Percentiles rank a stretch among this genome's conserved stretches.
Evolutionary conservation across 2,329 filamentous ascomycete genomes (phyloP).

Genomic region (Helotiales sp.): DNA sequence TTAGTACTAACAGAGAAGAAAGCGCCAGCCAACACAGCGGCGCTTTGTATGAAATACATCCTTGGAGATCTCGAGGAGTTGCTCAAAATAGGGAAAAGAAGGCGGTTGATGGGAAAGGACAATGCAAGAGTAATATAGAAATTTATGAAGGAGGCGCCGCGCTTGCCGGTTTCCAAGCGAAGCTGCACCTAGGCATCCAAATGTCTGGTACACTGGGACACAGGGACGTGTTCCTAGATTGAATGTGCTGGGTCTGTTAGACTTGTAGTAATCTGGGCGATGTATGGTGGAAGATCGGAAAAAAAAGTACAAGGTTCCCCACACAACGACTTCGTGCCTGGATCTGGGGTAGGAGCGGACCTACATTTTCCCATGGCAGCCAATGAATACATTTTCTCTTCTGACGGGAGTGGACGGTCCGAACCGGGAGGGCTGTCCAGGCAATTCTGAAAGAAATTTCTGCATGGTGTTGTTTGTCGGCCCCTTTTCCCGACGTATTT

Average conservation of each 20-base stretch:
- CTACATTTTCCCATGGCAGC: slow-evolving; percentile 12
- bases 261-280: neutral
- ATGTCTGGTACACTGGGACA: slow-evolving; percentile 10
- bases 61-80: neutral
- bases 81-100: too few relatives aligned
- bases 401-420: slow-evolving; percentile 14
- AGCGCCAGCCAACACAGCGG: slow-evolving; percentile 15
- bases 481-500: slow-evolving; percentile 14
- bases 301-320: slow-evolving; percentile 9
- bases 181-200: neutral
- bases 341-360: slow-evolving; percentile 11
- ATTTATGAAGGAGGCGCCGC: neutral
- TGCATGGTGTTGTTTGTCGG: slow-evolving; percentile 12
- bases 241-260: neutral
- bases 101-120: too few relatives aligned
- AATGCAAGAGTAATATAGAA: neutral
- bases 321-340: slow-evolving; percentile 3
- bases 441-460: neutral
- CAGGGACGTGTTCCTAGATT: slow-evolving; percentile 17
- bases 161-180: neutral
- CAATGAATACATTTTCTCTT: neutral
- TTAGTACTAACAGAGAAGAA: slow-evolving; percentile 13
- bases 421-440: neutral
- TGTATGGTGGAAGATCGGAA: slow-evolving; percentile 1
- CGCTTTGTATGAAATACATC: slow-evolving; percentile 12